Percentiles rank a stretch among this genome's conserved stretches.
Evolutionary conservation across 495 filamentous ascomycete species (phyloP).

Genomic region (Talaromyces trachyspermus): DNA sequence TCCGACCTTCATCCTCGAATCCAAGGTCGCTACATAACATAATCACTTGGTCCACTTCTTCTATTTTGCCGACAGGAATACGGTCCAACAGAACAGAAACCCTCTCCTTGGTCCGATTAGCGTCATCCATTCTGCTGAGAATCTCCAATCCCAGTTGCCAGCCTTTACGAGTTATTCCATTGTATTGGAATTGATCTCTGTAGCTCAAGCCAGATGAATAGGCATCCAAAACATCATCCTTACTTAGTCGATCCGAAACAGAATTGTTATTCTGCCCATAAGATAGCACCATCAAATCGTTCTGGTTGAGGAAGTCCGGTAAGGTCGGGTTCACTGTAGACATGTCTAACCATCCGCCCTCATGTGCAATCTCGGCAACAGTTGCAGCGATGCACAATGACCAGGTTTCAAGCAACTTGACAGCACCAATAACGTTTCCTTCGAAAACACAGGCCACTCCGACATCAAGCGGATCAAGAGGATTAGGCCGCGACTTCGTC

Average conservation of each 20-base stretch:
- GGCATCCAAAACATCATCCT: conserved; percentile 63
- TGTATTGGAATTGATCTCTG: conserved; percentile 33
- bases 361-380: conserved; percentile 68
- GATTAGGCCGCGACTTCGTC: conserved; percentile 53
- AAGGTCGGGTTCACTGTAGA: conserved; percentile 17
- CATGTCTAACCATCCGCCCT: conserved; percentile 63
- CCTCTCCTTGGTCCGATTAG: conserved; percentile 53
- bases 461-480: conserved; percentile 64
- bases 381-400: conserved; percentile 67
- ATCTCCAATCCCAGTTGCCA: conserved; percentile 83
- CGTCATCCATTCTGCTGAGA: conserved; percentile 64
- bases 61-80: conserved; percentile 55
- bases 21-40: conserved; percentile 59
- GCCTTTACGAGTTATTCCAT: conserved; percentile 49
- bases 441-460: conserved; percentile 72
- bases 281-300: conserved; percentile 56
- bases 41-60: conserved; percentile 69
- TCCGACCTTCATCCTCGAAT: conserved; percentile 61
- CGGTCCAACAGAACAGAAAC: conserved; percentile 57
- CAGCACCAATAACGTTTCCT: conserved; percentile 62
- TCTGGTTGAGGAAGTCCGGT: conserved; percentile 42
- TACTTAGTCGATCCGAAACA: conserved; percentile 23
- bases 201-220: conserved; percentile 55
- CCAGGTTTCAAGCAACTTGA: conserved; percentile 69
- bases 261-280: conserved; percentile 33